A percentile compares a stretch with the other conserved stretches of the same genome.
Evolutionary conservation across 2,329 filamentous ascomycete genomes (phyloP).

Genomic region (Stachybotrys echinatus): DNA sequence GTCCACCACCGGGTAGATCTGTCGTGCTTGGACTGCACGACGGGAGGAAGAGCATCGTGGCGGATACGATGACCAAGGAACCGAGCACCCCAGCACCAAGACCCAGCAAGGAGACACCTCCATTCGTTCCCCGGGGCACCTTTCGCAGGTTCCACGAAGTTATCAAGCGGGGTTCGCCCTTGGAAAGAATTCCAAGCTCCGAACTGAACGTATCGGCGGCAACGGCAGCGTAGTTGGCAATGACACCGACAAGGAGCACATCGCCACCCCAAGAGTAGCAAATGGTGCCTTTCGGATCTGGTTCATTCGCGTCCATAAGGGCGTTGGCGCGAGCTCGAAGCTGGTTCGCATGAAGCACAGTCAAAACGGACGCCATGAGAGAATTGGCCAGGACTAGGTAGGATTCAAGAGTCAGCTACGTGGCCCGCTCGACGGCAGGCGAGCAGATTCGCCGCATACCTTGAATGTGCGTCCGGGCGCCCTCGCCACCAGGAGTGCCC

Average conservation of each 20-base stretch:
- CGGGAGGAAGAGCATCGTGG: conserved; percentile 62
- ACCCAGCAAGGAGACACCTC: conserved; percentile 76
- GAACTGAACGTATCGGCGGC: conserved; percentile 92
- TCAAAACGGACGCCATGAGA: conserved; percentile 63
- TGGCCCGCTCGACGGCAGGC: conserved; percentile 2
- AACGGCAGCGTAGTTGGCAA: conserved; percentile 85
- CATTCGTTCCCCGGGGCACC: conserved; percentile 90
- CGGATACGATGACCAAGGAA: conserved; percentile 63
- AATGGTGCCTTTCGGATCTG: conserved; percentile 32
- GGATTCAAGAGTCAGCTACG: conserved; percentile 2
- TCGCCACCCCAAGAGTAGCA: conserved; percentile 60
- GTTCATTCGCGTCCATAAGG: conserved; percentile 24
- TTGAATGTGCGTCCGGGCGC: conserved; percentile 78
- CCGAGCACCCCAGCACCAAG: conserved; percentile 70
- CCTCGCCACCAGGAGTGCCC: conserved; percentile 72
- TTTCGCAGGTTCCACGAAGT: conserved; percentile 70
- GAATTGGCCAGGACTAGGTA: conserved; percentile 75
- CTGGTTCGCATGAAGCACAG: conserved; percentile 55
- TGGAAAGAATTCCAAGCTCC: conserved; percentile 87
- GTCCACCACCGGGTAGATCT: conserved; percentile 33
- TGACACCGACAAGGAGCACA: conserved; percentile 58
- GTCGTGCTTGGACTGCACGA: conserved; percentile 50
- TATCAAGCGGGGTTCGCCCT: conserved; percentile 72
- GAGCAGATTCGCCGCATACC: too few species aligned
- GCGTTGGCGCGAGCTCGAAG: conserved; percentile 41